A percentile compares a stretch with the other conserved stretches of the same genome.
Evolutionary conservation across 2,329 filamentous ascomycete genomes (phyloP).

Genomic region (Pseudogymnoascus sp.): DNA sequence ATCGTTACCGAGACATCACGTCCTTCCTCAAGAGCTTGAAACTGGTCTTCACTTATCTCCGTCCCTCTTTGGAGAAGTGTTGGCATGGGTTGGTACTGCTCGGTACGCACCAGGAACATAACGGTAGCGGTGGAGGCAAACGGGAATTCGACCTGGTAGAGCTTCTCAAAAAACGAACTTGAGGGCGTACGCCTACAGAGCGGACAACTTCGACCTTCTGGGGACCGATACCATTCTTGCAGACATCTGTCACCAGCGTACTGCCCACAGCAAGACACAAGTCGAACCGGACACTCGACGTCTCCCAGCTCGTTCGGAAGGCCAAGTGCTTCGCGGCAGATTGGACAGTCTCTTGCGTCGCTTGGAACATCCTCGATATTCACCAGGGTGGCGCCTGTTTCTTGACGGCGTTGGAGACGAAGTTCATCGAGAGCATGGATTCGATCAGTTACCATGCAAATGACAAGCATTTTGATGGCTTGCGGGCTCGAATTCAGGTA

Average conservation of each 20-base stretch:
- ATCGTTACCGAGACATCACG: slow-evolving; percentile 6
- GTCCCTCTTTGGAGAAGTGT: not conserved
- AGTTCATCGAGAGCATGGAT: slow-evolving; percentile 14
- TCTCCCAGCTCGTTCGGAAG: slow-evolving; percentile 10
- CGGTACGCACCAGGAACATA: not conserved
- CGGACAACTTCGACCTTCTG: slow-evolving; percentile 14
- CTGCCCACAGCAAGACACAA: slow-evolving; percentile 22
- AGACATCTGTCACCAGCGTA: slow-evolving; percentile 19
- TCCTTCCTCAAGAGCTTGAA: not conserved
- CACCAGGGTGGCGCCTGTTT: slow-evolving; percentile 14
- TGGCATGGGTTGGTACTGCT: slow-evolving; percentile 5
- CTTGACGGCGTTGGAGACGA: slow-evolving; percentile 1
- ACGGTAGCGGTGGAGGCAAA: not conserved
- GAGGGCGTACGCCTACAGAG: slow-evolving; percentile 17
- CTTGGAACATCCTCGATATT: slow-evolving; percentile 6
- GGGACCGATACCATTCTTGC: slow-evolving; percentile 15
- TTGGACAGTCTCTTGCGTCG: slow-evolving; percentile 16
- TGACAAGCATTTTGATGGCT: slow-evolving; percentile 20
- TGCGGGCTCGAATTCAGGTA: slow-evolving; percentile 8
- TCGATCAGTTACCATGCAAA: slow-evolving; percentile 22
- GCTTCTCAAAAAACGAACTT: slow-evolving; percentile 14
- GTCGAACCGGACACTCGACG: slow-evolving; percentile 15
- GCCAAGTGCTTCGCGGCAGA: slow-evolving; percentile 20
- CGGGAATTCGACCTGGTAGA: slow-evolving; percentile 10
- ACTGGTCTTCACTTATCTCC: not conserved